phyloP scores from a whole-genome alignment of 2,329 filamentous ascomycete genomes.

The Epichloe baconii region DNA sequence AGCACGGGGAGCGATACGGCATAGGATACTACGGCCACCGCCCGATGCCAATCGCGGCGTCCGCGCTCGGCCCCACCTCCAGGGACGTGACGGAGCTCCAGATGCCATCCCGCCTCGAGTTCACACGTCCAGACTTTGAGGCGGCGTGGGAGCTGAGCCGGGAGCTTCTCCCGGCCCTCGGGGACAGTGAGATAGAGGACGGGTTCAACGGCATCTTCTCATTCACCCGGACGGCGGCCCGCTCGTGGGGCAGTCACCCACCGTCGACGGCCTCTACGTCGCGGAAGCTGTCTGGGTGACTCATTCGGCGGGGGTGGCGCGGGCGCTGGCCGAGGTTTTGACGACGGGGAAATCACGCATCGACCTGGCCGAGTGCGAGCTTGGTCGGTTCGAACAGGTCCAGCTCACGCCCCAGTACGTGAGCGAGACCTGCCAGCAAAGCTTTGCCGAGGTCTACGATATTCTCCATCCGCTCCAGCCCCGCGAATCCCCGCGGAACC shows the following conservation, averaged over 20 bases:
- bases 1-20: conserved; percentile 48
- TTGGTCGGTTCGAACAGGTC: conserved; percentile 47
- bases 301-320: conserved; percentile 49
- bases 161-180: conserved; percentile 39
- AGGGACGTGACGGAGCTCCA: conserved; percentile 41
- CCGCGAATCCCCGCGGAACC: conserved; percentile 40
- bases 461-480: conserved; percentile 49
- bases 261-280: conserved; percentile 48
- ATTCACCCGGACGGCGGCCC: conserved; percentile 53
- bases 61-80: conserved; percentile 38
- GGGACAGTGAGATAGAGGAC: conserved; percentile 36
- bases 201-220: conserved; percentile 56
- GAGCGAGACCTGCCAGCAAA: conserved; percentile 44
- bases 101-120: conserved; percentile 50
- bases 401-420: conserved; percentile 44
- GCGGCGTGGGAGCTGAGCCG: conserved; percentile 45
- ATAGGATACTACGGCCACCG: conserved; percentile 53
- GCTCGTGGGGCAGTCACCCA: conserved; percentile 43
- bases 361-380: conserved; percentile 45
- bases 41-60: conserved; percentile 46
- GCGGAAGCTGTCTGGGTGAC: conserved; percentile 57
- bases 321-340: conserved; percentile 44
- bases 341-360: conserved; percentile 41
- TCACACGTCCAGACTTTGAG: conserved; percentile 46
- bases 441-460: conserved; percentile 52